Evolutionary conservation across 768 basidiomycete genomes (phyloP), one percentile per base, ranked within the genome.

Genomic region (Lepiota venenata): DNA sequence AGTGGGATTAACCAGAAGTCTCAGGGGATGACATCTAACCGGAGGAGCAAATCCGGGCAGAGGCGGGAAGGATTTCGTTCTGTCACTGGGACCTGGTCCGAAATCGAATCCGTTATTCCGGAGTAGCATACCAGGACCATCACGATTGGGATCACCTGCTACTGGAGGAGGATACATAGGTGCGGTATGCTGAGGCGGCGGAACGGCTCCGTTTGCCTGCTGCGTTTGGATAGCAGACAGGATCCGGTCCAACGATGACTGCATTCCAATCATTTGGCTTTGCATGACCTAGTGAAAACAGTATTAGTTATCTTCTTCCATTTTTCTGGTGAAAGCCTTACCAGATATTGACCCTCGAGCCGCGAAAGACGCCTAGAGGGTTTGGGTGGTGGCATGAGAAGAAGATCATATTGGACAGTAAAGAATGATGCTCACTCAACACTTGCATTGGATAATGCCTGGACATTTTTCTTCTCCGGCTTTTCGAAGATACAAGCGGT

Each of bases 201-300:
- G 64, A 68, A 68, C 71, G 52, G 60, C 58, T 58, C 60, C 61
- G 64, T 61, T 66, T 59, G 52, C 57, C 50, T 66, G 67, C 55
- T 74, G 76, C 42, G 72, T 71, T 61, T 77, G 87, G 54, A 93
- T 75, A 2, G 81, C 85, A 42, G 79, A 73, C 51, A 93, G 71
- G 64, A 93, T 93, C 48, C 91, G 81, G 70, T 93, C 91, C 58
- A 93, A 69, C 21, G 91, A 88, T 4, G 90, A 88, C 70, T 93
- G 92, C 87, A 93, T 90, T 62, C 91, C 91, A 61, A 93, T 93
- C 88, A 93, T 92, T 67, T 93, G 91, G 71, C 89, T 91, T 68
- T 93, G 90, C 83, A 93, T 89, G 60, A 91, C 87, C 90, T 91
- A 58, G 16, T 47, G 46, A 20, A 46, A 53, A 14, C 6, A 21